These are phyloP conservation scores for Heliosperma pusillum DNA, from an alignment of 148 eudicot genomes.

Conservation along the genomic window DNA sequence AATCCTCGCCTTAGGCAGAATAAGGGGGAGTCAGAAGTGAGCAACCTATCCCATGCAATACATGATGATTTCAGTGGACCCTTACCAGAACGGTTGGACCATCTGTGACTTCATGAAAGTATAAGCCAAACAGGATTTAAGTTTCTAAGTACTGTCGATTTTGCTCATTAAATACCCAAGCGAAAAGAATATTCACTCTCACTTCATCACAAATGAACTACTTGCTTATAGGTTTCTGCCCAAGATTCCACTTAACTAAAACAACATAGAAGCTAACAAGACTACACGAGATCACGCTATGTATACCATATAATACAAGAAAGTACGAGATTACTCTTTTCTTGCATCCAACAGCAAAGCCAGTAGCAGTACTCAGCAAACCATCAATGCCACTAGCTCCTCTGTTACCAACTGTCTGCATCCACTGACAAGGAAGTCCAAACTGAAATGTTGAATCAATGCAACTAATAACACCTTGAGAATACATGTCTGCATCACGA, in stretches of 20 bases:
- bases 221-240: not conserved
- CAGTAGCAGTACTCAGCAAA: conserved; percentile 84
- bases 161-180: not conserved
- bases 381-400: conserved; percentile 99
- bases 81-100: not conserved
- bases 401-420: conserved; percentile 75
- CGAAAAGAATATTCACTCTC: not conserved
- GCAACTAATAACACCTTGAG: conserved; percentile 35
- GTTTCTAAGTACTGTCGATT: not conserved
- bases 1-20: not conserved
- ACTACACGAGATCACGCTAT: not conserved
- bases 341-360: conserved; percentile 86
- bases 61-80: not conserved
- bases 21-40: not conserved
- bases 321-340: conserved; percentile 58
- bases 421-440: conserved; percentile 51
- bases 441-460: conserved; percentile 27
- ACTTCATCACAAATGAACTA: not conserved
- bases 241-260: not conserved
- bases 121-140: not conserved
- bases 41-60: not conserved
- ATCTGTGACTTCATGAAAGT: not conserved
- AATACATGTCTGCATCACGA: conserved; percentile 94
- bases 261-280: not conserved
- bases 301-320: not conserved